A percentile compares a stretch with the other conserved stretches of the same genome.
These are phyloP conservation scores for Termitomyces sp. DNA, from an alignment of 1,284 basidiomycete species.

Conservation along the genomic window DNA sequence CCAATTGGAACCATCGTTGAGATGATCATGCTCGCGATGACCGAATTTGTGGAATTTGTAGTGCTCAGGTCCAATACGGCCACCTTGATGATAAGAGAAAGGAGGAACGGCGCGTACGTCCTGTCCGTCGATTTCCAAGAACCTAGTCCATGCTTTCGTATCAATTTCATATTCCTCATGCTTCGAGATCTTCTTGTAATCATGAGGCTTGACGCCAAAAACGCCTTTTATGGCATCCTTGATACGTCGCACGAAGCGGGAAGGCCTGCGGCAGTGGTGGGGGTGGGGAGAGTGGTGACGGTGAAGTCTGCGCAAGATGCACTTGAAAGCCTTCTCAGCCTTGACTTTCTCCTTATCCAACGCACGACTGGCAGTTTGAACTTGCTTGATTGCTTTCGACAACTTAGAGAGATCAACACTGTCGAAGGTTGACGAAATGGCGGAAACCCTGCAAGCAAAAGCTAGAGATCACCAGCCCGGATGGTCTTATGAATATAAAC, in stretches of 20 bases:
- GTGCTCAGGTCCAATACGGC: background rate
- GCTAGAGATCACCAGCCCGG: background rate
- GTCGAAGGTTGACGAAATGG: conserved; percentile 26
- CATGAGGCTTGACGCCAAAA: conserved; percentile 28
- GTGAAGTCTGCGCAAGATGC: conserved; percentile 33
- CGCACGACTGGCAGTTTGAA: conserved; percentile 47
- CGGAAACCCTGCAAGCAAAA: conserved; percentile 41
- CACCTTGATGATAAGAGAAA: background rate
- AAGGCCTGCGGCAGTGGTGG: conserved; percentile 19
- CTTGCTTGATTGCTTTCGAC: conserved; percentile 41
- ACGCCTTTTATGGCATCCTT: conserved; percentile 29
- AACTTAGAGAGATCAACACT: conserved; percentile 45
- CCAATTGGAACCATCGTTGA: background rate
- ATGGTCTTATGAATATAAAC: conserved; percentile 15
- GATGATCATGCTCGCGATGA: background rate
- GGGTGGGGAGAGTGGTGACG: conserved; percentile 19
- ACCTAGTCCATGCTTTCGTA: conserved; percentile 27
- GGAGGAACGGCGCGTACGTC: conserved; percentile 7
- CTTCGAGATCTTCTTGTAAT: conserved; percentile 8
- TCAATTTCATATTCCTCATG: conserved; percentile 5
- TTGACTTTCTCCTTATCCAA: conserved; percentile 52
- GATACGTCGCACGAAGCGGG: conserved; percentile 18
- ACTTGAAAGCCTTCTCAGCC: conserved; percentile 40
- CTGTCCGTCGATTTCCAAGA: conserved; percentile 22
- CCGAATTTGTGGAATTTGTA: background rate